Evolutionary conservation across 2,329 filamentous ascomycete species (phyloP).

Genomic region (Sporothrix brasiliensis): DNA sequence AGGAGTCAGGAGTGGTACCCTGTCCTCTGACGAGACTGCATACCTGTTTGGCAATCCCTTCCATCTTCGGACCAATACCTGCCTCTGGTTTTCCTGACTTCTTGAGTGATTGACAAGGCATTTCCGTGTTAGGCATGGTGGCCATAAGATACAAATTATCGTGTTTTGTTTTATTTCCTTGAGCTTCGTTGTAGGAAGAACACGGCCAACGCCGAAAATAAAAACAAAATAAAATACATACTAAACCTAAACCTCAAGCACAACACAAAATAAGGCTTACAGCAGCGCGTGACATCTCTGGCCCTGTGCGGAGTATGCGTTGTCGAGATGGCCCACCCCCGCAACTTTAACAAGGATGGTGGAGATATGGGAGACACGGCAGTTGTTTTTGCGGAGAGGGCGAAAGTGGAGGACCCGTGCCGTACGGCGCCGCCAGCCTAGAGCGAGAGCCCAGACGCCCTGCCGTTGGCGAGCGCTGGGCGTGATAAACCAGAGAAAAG

Average conservation of each 20-base stretch:
- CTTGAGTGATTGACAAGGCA: neutral
- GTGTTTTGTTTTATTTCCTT: neutral
- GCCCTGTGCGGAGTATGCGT: neutral
- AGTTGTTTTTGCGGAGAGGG: conserved; percentile 13
- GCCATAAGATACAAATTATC: neutral
- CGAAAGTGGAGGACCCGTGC: conserved; percentile 4
- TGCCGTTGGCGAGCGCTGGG: neutral
- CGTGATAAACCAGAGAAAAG: too few species aligned
- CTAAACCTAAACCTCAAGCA: neutral
- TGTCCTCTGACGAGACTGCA: neutral
- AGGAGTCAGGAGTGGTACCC: neutral
- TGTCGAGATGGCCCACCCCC: neutral
- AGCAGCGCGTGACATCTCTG: neutral
- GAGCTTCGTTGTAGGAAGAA: neutral
- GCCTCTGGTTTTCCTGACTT: conserved; percentile 2
- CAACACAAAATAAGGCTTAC: neutral
- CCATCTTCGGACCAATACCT: conserved; percentile 8
- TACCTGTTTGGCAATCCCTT: neutral
- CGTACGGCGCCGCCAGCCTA: conserved; percentile 2
- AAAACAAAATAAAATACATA: neutral
- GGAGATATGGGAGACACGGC: neutral
- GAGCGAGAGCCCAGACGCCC: conserved; percentile 10
- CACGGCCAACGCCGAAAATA: neutral
- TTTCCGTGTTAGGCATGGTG: neutral
- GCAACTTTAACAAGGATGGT: neutral